These are phyloP conservation scores for Diphasiastrum complanatum DNA, from an alignment of 83 land plant genomes.

Conservation along the genomic window DNA sequence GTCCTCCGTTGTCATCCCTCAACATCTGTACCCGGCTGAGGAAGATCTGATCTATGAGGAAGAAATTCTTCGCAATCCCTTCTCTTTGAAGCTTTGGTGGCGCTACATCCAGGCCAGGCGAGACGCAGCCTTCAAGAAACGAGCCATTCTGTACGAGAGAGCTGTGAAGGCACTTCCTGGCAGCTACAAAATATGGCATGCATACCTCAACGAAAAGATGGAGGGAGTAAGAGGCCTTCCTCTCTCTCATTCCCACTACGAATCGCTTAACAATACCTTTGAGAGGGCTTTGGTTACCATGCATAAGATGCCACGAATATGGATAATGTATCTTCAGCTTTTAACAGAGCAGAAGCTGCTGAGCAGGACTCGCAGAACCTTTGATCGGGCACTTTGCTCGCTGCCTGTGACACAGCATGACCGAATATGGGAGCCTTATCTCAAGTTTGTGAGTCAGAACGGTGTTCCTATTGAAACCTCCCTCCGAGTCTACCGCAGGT, in stretches of 20 bases:
- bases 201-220: slow-evolving; percentile 72
- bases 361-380: slow-evolving; percentile 60
- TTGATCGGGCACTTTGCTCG: slow-evolving; percentile 82
- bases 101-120: slow-evolving; percentile 64
- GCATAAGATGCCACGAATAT: slow-evolving; percentile 95
- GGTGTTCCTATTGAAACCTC: slow-evolving; percentile 90
- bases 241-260: slow-evolving; percentile 42
- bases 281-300: slow-evolving; percentile 92
- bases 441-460: slow-evolving; percentile 58
- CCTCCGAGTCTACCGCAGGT: slow-evolving; percentile 79
- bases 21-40: slow-evolving; percentile 59
- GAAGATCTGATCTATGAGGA: slow-evolving; percentile 87
- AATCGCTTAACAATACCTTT: slow-evolving; percentile 79
- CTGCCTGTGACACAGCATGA: slow-evolving; percentile 95
- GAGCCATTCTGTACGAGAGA: slow-evolving; percentile 68
- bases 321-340: slow-evolving; percentile 71
- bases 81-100: slow-evolving; percentile 86
- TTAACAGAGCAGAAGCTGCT: slow-evolving; percentile 65
- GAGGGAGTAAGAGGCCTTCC: slow-evolving; percentile 49
- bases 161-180: slow-evolving; percentile 82
- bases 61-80: slow-evolving; percentile 80
- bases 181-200: slow-evolving; percentile 89
- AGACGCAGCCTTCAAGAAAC: slow-evolving; percentile 57
- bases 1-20: too few species aligned
- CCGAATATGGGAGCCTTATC: slow-evolving; percentile 70